These are phyloP conservation scores for Stephania yunnanensis DNA, from an alignment of 164 flowering plant species.

Conservation along the genomic window DNA sequence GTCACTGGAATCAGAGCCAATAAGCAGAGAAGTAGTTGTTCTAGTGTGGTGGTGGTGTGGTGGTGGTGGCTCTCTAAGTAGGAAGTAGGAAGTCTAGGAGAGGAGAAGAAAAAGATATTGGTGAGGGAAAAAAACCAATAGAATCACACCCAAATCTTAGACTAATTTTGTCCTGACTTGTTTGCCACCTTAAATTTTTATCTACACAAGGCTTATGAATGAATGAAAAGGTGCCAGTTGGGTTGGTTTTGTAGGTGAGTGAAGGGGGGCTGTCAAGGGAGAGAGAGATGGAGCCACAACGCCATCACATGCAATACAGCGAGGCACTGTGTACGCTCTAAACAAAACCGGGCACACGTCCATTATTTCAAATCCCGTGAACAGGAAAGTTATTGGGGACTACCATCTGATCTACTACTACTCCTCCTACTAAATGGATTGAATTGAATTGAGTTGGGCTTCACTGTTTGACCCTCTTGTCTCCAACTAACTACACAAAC, in stretches of 20 bases:
- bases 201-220: constrained; percentile 13
- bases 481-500: not conserved
- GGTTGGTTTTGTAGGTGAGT: constrained; percentile 18
- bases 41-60: not conserved
- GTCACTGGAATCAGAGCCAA: too few relatives aligned
- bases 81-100: not conserved
- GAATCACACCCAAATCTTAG: constrained; percentile 43
- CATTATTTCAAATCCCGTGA: constrained; percentile 33
- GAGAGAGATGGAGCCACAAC: constrained; percentile 35
- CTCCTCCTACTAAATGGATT: not conserved
- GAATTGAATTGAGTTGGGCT: not conserved
- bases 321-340: constrained; percentile 50
- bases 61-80: constrained; percentile 1
- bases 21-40: too few relatives aligned
- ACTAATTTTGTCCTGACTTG: constrained; percentile 36
- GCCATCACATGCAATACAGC: constrained; percentile 75
- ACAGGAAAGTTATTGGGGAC: constrained; percentile 14
- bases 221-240: constrained; percentile 53
- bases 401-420: not conserved
- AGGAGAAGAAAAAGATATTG: not conserved
- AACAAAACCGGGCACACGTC: constrained; percentile 45
- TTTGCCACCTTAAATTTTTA: constrained; percentile 13
- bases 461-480: not conserved
- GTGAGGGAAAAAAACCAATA: constrained; percentile 19
- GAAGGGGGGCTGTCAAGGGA: constrained; percentile 15